phyloP scores from a whole-genome alignment of 805 yeast genomes.

The Saccharomycopsis oosterbeekiorum region DNA sequence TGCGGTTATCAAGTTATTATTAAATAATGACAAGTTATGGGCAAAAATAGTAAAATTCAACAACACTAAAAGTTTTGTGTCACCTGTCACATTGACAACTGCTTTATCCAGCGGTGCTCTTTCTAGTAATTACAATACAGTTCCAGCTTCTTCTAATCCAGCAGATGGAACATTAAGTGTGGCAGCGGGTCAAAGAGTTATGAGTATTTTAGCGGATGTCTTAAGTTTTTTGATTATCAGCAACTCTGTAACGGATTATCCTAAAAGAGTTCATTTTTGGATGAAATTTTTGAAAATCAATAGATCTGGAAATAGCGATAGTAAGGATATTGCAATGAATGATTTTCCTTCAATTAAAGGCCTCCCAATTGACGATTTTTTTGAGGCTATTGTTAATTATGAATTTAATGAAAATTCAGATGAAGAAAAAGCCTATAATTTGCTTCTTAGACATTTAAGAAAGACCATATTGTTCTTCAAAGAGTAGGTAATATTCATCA shows the following conservation, averaged over 20 bases:
- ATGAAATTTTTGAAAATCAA: slow-evolving; percentile 1
- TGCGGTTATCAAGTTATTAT: not conserved
- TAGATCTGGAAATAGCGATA: not conserved
- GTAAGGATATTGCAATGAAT: not conserved
- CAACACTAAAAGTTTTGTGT: not conserved
- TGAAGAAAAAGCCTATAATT: not conserved
- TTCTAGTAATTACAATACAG: not conserved
- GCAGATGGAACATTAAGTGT: not conserved
- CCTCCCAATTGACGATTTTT: not conserved
- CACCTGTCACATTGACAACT: not conserved
- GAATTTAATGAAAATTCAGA: not conserved
- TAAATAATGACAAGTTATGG: not conserved
- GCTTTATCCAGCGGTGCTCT: not conserved
- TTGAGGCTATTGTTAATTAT: not conserved
- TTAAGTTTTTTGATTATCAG: not conserved
- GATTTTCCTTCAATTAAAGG: not conserved
- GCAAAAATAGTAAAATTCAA: not conserved
- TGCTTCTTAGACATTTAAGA: not conserved
- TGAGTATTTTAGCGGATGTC: not conserved
- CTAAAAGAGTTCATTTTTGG: slow-evolving; percentile 3
- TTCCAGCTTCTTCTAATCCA: not conserved
- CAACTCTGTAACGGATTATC: not conserved
- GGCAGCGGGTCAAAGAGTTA: not conserved
- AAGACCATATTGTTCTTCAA: not conserved
- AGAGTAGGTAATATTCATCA: not conserved